Evolutionary conservation across 345 rosid genomes (phyloP).

Genomic region (Nasturtium officinale): DNA sequence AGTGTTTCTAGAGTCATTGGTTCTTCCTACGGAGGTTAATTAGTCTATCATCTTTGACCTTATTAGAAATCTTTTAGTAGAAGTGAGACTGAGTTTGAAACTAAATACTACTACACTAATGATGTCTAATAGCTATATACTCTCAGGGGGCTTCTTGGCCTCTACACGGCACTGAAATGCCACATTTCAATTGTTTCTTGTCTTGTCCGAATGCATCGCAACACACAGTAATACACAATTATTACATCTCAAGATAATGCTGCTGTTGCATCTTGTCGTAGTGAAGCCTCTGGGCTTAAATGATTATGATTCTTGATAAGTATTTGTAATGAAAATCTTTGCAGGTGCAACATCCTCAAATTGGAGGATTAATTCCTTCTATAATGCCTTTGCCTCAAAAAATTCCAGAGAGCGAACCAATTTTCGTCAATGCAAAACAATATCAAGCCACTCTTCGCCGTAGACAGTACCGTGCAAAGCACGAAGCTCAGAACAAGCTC

Average conservation of each 20-base stretch:
- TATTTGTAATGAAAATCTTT: background rate
- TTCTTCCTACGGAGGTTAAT: constrained; percentile 48
- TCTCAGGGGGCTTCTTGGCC: constrained; percentile 50
- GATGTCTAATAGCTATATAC: background rate
- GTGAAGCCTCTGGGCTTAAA: background rate
- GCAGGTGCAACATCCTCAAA: constrained; percentile 53
- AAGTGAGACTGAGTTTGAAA: background rate
- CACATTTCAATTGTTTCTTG: constrained; percentile 47
- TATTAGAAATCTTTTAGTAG: background rate
- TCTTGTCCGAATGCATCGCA: constrained; percentile 50
- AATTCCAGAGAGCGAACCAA: constrained; percentile 53
- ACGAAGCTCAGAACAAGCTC: constrained; percentile 68
- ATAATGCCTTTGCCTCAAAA: constrained; percentile 64
- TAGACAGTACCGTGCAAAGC: constrained; percentile 68
- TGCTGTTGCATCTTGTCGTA: background rate
- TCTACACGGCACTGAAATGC: constrained; percentile 47
- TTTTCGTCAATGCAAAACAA: constrained; percentile 73
- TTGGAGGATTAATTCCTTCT: constrained; percentile 50
- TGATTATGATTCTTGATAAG: background rate
- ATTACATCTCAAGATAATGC: background rate
- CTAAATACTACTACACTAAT: background rate
- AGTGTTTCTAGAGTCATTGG: constrained; percentile 47
- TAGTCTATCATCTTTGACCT: background rate
- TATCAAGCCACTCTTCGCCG: constrained; percentile 72
- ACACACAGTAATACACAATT: constrained; percentile 45